These are phyloP conservation scores for Quercus cerris DNA, from an alignment of 306 rosid genomes.

Conservation along the genomic window DNA sequence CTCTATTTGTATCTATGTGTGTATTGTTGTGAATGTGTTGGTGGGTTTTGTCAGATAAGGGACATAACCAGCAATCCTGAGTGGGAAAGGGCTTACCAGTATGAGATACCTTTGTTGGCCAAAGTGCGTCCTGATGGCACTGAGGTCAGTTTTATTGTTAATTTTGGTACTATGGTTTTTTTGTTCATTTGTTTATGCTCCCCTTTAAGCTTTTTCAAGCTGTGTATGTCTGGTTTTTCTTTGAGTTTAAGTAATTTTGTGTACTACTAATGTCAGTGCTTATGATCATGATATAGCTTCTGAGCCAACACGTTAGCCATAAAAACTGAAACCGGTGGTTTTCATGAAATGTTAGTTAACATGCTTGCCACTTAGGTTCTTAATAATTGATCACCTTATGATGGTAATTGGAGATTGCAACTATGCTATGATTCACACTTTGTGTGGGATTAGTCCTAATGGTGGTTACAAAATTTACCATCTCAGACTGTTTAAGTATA, in stretches of 20 bases:
- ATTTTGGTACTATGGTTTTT: background rate
- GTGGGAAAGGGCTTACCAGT: conserved; percentile 86
- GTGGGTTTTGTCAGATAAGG: conserved; percentile 53
- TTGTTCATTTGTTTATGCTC: background rate
- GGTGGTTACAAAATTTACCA: background rate
- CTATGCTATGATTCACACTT: background rate
- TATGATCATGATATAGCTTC: background rate
- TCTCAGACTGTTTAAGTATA: background rate
- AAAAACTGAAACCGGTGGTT: background rate
- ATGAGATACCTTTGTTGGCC: conserved; percentile 88
- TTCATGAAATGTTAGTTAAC: background rate
- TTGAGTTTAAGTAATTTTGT: background rate
- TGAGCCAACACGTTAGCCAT: background rate
- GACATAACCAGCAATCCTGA: conserved; percentile 77
- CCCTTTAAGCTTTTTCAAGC: background rate
- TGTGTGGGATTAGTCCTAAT: background rate
- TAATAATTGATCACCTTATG: background rate
- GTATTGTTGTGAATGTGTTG: background rate
- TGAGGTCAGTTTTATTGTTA: conserved; percentile 55
- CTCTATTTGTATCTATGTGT: background rate
- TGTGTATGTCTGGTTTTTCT: background rate
- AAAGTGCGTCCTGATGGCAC: conserved; percentile 79
- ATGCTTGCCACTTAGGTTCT: background rate
- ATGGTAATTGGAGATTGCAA: background rate
- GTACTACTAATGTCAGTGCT: background rate